Base-by-base conservation (phyloP, 345 rosid genomes). In the Syzygium jambos region DNA sequence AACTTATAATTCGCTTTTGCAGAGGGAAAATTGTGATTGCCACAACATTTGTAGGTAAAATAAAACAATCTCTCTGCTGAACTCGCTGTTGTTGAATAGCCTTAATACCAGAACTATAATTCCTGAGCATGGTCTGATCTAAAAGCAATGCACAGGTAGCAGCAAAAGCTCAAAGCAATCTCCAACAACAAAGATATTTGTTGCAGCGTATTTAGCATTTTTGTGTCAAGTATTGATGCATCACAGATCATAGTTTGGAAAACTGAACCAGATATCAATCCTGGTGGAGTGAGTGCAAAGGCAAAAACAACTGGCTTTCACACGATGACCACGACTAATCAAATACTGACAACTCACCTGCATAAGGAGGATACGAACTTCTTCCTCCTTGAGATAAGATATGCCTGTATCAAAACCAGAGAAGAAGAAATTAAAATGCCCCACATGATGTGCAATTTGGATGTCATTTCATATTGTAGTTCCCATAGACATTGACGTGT, bases 361-460 rank as follows among this genome's bases (percentile, higher is more conserved):
- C 82, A 96, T 93, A 88, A 97, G 96, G 87, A 95, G 96, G 73
- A 94, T 85, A 77, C 99, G 98, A 27, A 97, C 98, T 91, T 97
- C 99, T 93, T 95, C 99, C 92, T 97, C 96, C 96, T 96, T 98
- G 29, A 92, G 90, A 92, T 95, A 97, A 17, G 98, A 93, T 88
- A 94, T 88, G 80, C 99, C 99, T 97, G 89, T 86, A 94, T 55
- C 65, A 34, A 73, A 73, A 34, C 25, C 25, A 73, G 41, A 68
- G 43, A 41, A 34, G 11, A 73, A 73, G 80, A 73, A 68, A 73
- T 30, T 49, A 13, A 77, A 51, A 78, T 38, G 23, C 5, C 52
- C 85, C 86, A 84, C 85, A 77, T 57, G 89, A 55, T 55, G 80
- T 11, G 25, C 25, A 73, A 73, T 34, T 68, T 73, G 23, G 80